Evolutionary conservation across 2,329 filamentous ascomycete genomes (phyloP), one percentile per base, ranked within the genome.

Genomic region (Alternaria sp.): DNA sequence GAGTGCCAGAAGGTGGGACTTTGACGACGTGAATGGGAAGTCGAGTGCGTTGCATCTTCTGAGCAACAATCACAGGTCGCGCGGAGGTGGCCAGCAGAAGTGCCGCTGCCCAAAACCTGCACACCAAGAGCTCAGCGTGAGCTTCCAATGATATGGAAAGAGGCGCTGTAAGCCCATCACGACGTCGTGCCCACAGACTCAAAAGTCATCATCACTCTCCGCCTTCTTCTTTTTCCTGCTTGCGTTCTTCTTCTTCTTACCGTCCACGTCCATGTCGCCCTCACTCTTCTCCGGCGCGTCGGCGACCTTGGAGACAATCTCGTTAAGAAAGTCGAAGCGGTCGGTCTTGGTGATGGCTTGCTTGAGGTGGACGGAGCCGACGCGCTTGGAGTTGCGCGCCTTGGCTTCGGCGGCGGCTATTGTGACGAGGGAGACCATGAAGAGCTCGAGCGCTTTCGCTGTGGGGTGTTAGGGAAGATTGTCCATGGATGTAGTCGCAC

Each of bases 371-470:
- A 89, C 84, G 2, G 93, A 92, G 14, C 92, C 93, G 66, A 99
- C 91, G 65, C 93, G 88, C 80, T 97, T 97, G 0, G 92, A 93
- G 63, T 89, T 91, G 76, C 91, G 92, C 60, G 90, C 86, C 67
- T 86, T 88, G 50, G 95, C 94, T 67, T 97, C 88, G 51, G 90
- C 87, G 46, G 95, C 93, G 56, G 93, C 93, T 75, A 93, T 94
- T 28, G 89, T 89, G 61, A 98, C 94, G 56, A 99, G 85, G 40
- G 92, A 89, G 63, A 98, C 92, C 95, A 99, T 99, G 77, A 99
- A 99, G 8, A 99, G 84, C 80, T 99, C 95, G 6, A 99, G 84
- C 14, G 95, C 95, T 82, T 97, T 97, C 67, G 92, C 92, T 88
- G 66, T 60, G 39, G 14, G 11, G 28, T 23, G 61, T 71, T 11